Base-by-base conservation (phyloP, 225 moss, liverwort and hornwort species). In the Straminergon stramineum region DNA sequence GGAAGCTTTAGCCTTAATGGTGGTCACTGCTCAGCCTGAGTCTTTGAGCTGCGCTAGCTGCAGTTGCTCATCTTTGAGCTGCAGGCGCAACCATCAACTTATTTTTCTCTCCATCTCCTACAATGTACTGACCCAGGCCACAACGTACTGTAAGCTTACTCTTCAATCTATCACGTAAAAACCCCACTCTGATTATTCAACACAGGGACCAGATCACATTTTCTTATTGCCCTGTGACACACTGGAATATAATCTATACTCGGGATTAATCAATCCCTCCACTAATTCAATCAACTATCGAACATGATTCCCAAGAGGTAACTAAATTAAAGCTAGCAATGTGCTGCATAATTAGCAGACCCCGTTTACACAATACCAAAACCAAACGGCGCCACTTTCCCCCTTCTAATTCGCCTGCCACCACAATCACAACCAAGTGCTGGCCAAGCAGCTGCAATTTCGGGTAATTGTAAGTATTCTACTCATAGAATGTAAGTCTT, bases 201-300 rank as follows among this genome's bases (percentile, higher is more conserved):
- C 79, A 87, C 58, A 84, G 79, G 84, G 73, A 80, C 66, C 31
- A 57, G 43, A 34, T 53, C 32, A 28, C 51, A 15, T 48, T 62
- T 86, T 82, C n/a, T 91, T 84, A 91, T 87, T 89, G 75, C 87
- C 84, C 73, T 74, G 66, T 60, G 66, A 80, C 65, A 89, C 75
- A 81, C 35, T n/a, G 76, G 87, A 91, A 31, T 51, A 53, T 76
- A 79, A 75, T 87, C 58, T 90, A 82, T 35, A 66, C 86, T 86
- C 53, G 81, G 82, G 91, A 81, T 58, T 65, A 87, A 85, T 76
- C 51, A 75, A 89, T 55, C 85, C 84, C 79, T 79, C 41, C 19
- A 53, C 66, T 78, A 62, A n/a, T 51, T 24, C 75, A 82, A 82
- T 82, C 67, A 26, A 71, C 85, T 85, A 70, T 57, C 10, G 23